Conservation (phyloP, 2,329 filamentous ascomycete genomes). For the Paradendryphiella salina region DNA sequence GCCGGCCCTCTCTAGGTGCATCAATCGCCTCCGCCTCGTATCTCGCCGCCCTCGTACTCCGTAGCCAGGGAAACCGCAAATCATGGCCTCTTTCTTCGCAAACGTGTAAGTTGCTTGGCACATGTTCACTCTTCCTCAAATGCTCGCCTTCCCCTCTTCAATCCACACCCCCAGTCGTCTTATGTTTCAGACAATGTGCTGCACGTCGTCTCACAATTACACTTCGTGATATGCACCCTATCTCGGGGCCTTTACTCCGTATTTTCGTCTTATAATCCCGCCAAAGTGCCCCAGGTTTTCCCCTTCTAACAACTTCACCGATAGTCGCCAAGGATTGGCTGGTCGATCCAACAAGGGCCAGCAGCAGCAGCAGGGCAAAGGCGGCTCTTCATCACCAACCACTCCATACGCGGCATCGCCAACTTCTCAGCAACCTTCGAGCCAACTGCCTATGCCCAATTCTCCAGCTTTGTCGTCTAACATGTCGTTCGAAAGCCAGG, state of each 20-base stretch:
- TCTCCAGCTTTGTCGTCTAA: slow-evolving; percentile 46
- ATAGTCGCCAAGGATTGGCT: slow-evolving; percentile 50
- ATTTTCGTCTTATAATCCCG: slow-evolving; percentile 6
- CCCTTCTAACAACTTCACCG: slow-evolving; percentile 30
- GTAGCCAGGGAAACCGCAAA: slow-evolving; percentile 16
- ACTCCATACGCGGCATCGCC: slow-evolving; percentile 42
- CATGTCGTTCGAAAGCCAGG: slow-evolving; percentile 69
- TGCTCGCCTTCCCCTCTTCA: slow-evolving; percentile 23
- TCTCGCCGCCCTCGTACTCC: slow-evolving; percentile 10
- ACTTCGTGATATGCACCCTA: slow-evolving; percentile 19
- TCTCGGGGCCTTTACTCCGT: slow-evolving; percentile 5
- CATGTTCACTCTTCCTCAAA: slow-evolving; percentile 35
- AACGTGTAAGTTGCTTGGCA: slow-evolving; percentile 49
- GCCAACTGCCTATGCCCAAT: slow-evolving; percentile 43
- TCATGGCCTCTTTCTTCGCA: slow-evolving; percentile 50
- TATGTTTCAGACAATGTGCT: slow-evolving; percentile 36
- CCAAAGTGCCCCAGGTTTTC: slow-evolving; percentile 14
- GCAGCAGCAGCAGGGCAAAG: slow-evolving; percentile 42
- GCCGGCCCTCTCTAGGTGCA: slow-evolving; percentile 20
- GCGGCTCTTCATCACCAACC: slow-evolving; percentile 44
- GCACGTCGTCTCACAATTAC: slow-evolving; percentile 32
- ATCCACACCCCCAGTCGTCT: slow-evolving; percentile 23
- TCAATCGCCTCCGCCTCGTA: slow-evolving; percentile 11
- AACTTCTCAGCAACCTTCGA: slow-evolving; percentile 39
- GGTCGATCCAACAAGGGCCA: slow-evolving; percentile 49